Evolutionary conservation across 208 protist species (phyloP).

Genomic region (Herpetomonas samuelpessoai): DNA sequence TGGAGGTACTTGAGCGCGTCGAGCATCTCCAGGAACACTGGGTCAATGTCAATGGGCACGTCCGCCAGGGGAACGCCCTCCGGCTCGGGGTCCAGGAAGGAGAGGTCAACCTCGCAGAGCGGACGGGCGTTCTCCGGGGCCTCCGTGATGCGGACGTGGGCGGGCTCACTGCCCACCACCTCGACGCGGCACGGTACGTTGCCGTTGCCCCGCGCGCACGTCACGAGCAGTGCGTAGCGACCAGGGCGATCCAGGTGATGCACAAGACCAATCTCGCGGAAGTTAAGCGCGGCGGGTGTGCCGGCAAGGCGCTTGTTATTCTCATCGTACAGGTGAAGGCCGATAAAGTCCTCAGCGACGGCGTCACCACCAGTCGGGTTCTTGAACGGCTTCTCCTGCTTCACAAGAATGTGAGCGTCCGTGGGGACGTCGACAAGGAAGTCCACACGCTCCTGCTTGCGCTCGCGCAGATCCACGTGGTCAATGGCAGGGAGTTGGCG

Average conservation of each 20-base stretch:
- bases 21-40: constrained; percentile 48
- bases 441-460: constrained; percentile 65
- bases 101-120: constrained; percentile 62
- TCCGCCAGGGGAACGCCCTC: constrained; percentile 64
- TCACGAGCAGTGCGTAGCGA: constrained; percentile 66
- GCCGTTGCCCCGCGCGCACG: constrained; percentile 49
- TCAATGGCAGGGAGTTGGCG: constrained; percentile 61
- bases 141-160: constrained; percentile 66
- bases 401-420: constrained; percentile 70
- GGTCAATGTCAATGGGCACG: constrained; percentile 49
- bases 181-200: constrained; percentile 65
- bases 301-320: constrained; percentile 61
- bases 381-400: constrained; percentile 70
- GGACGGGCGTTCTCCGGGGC: constrained; percentile 60
- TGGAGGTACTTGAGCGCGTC: constrained; percentile 40
- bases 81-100: constrained; percentile 62
- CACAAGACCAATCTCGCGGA: constrained; percentile 71
- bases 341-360: constrained; percentile 73
- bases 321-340: constrained; percentile 70
- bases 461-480: constrained; percentile 51
- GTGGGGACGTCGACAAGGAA: constrained; percentile 72
- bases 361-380: constrained; percentile 45
- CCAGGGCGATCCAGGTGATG: constrained; percentile 50
- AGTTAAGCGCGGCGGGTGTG: constrained; percentile 56
- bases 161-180: constrained; percentile 50